A percentile compares a stretch with the other conserved stretches of the same genome.
Evolutionary conservation across 2,329 filamentous ascomycete genomes (phyloP).

Genomic region (Gyromitra esculenta): DNA sequence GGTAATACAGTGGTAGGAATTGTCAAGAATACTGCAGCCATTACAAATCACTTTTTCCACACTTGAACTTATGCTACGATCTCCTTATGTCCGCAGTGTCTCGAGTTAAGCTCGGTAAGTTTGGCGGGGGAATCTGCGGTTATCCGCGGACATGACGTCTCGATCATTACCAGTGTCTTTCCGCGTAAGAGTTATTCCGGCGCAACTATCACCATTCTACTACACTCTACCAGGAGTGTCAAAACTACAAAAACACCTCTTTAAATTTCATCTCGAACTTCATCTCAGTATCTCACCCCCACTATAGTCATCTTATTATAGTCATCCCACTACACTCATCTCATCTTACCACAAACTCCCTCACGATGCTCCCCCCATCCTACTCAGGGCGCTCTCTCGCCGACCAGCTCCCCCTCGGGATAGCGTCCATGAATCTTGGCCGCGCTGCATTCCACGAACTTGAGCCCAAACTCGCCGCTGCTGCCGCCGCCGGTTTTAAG

Average conservation of each 20-base stretch:
- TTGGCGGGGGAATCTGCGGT: background rate
- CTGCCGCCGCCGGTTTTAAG: conserved; percentile 57
- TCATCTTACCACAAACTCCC: background rate
- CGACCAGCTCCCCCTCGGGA: conserved; percentile 30
- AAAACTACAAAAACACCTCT: conserved; percentile 26
- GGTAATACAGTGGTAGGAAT: background rate
- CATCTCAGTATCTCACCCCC: background rate
- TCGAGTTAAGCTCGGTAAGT: conserved; percentile 5
- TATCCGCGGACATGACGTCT: background rate
- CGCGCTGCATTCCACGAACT: conserved; percentile 22
- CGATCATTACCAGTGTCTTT: background rate
- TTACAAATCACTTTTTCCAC: background rate
- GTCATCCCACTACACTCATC: background rate
- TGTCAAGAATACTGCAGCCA: background rate
- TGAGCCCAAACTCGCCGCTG: conserved; percentile 65
- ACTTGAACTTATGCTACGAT: background rate
- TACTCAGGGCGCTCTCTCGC: conserved; percentile 19
- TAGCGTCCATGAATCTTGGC: conserved; percentile 31
- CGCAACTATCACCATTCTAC: background rate
- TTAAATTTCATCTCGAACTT: background rate
- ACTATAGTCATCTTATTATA: background rate
- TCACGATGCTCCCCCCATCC: conserved; percentile 20
- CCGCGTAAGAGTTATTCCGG: conserved; percentile 24
- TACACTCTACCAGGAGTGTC: background rate
- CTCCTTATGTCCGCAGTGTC: background rate